Conservation (phyloP, 768 basidiomycete species). For the Lentinula detonsa region DNA sequence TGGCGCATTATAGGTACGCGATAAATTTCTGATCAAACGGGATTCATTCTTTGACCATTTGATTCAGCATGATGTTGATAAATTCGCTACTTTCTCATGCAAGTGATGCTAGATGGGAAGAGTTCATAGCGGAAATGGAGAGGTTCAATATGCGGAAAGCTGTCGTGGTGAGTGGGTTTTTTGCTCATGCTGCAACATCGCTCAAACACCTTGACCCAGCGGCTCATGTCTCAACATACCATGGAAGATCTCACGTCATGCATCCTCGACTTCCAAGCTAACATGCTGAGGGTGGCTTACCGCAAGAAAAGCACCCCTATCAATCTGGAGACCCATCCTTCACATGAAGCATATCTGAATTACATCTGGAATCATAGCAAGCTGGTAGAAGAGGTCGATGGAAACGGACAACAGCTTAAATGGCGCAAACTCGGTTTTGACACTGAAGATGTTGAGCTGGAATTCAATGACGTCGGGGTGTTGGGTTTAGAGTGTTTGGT, state of each 20-base stretch:
- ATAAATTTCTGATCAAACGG: background rate
- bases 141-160: slow-evolving; percentile 74
- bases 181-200: background rate
- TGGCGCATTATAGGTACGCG: slow-evolving; percentile 72
- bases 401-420: slow-evolving; percentile 44
- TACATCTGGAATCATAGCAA: slow-evolving; percentile 66
- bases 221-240: slow-evolving; percentile 77
- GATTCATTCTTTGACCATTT: slow-evolving; percentile 3
- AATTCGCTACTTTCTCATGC: slow-evolving; percentile 80
- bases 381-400: slow-evolving; percentile 46
- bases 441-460: slow-evolving; percentile 65
- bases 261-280: slow-evolving; percentile 85
- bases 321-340: slow-evolving; percentile 56
- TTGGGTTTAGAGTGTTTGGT: slow-evolving; percentile 82
- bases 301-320: slow-evolving; percentile 78
- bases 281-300: slow-evolving; percentile 72
- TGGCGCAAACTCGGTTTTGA: slow-evolving; percentile 80
- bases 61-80: slow-evolving; percentile 77
- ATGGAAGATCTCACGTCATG: slow-evolving; percentile 79
- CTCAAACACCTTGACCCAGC: slow-evolving; percentile 33
- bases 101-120: slow-evolving; percentile 73
- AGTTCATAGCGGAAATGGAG: slow-evolving; percentile 72
- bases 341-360: slow-evolving; percentile 50
- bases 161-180: slow-evolving; percentile 55
- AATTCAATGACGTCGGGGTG: slow-evolving; percentile 75